phyloP scores from a whole-genome alignment of 2,329 filamentous ascomycete genomes.

The Arthrobotrys musiformis region DNA sequence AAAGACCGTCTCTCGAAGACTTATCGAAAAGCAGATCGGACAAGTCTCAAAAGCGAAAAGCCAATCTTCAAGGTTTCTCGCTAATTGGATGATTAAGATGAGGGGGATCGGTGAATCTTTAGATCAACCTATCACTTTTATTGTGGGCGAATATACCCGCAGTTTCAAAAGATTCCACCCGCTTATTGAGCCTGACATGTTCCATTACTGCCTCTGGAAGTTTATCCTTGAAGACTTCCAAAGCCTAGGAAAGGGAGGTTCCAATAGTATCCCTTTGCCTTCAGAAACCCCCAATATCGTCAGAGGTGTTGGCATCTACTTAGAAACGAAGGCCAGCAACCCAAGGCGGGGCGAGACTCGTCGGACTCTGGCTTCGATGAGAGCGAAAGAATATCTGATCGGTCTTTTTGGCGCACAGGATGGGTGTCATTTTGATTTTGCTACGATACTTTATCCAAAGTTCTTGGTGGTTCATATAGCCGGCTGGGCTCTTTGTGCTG shows the following conservation, averaged over 20 bases:
- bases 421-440: not conserved
- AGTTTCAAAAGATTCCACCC: slow-evolving; percentile 9
- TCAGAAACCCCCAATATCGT: not conserved
- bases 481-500: not conserved
- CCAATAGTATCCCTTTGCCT: not conserved
- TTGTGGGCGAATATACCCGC: slow-evolving; percentile 6
- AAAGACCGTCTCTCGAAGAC: not conserved
- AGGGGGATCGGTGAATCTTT: not conserved
- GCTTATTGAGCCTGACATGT: not conserved
- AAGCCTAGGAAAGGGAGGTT: not conserved
- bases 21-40: not conserved
- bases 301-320: not conserved
- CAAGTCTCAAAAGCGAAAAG: not conserved
- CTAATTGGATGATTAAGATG: not conserved
- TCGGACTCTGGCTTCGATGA: not conserved
- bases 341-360: not conserved
- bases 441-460: not conserved
- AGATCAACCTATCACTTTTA: not conserved
- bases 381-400: not conserved
- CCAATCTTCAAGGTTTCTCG: not conserved
- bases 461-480: not conserved
- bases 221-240: not conserved
- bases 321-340: not conserved
- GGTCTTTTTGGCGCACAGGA: not conserved
- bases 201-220: slow-evolving; percentile 1